A percentile compares a stretch with the other conserved stretches of the same genome.
These are phyloP conservation scores for Purpureocillium takamizusanense DNA, from an alignment of 2,329 filamentous ascomycete species.

Conservation along the genomic window DNA sequence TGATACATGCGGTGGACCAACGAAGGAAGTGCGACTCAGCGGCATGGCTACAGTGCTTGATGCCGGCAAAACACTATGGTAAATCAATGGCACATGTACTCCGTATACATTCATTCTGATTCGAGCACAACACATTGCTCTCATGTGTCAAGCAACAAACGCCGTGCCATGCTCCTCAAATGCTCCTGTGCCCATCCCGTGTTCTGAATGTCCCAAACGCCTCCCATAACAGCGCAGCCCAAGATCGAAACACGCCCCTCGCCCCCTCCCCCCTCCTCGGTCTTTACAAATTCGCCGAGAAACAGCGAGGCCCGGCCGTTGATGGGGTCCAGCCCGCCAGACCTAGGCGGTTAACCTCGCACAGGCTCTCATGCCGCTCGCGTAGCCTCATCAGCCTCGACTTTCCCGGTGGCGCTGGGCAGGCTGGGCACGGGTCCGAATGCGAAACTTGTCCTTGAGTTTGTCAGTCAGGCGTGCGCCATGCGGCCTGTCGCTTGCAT, in stretches of 20 bases:
- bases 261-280: too few relatives aligned
- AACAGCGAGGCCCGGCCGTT: too few relatives aligned
- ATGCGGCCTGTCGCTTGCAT: constrained; percentile 26
- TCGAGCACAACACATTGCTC: neutral
- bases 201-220: neutral
- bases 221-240: neutral
- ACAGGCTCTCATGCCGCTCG: neutral
- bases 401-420: constrained; percentile 2
- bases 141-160: constrained; percentile 1
- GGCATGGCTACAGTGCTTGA: too few relatives aligned
- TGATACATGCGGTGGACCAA: too few relatives aligned
- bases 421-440: constrained; percentile 37
- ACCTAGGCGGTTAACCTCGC: neutral
- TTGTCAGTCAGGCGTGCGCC: constrained; percentile 37
- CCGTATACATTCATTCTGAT: neutral
- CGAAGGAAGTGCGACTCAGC: too few relatives aligned
- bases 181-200: neutral
- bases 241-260: neutral
- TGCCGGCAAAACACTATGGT: too few relatives aligned
- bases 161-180: constrained; percentile 2
- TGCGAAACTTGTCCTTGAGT: constrained; percentile 43
- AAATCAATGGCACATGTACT: neutral
- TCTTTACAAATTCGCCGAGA: too few relatives aligned
- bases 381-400: neutral
- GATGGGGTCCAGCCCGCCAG: neutral